A percentile compares a stretch with the other conserved stretches of the same genome.
These are phyloP conservation scores for Hortaea werneckii DNA, from an alignment of 2,329 filamentous ascomycete genomes.

Conservation along the genomic window DNA sequence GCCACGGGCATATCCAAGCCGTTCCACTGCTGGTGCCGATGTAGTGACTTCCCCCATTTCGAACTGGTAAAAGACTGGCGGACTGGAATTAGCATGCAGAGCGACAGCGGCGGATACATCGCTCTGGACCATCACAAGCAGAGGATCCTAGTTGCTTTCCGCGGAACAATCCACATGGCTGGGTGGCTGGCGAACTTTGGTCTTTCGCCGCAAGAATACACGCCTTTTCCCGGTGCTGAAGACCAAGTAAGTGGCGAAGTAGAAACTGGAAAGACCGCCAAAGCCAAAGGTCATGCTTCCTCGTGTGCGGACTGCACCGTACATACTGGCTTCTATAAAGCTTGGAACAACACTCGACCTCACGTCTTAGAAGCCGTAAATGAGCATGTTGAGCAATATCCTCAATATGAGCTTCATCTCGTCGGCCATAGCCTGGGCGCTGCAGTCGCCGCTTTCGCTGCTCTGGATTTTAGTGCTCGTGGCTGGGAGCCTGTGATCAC, in stretches of 20 bases:
- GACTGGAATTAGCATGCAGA: slow-evolving; percentile 70
- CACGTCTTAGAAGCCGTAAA: slow-evolving; percentile 59
- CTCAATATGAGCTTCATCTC: slow-evolving; percentile 62
- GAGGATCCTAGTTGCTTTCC: slow-evolving; percentile 76
- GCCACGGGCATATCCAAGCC: slow-evolving; percentile 70
- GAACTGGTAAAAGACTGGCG: slow-evolving; percentile 80
- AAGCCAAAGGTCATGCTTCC: slow-evolving; percentile 25
- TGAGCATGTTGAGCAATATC: slow-evolving; percentile 49
- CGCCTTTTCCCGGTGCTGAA: slow-evolving; percentile 61
- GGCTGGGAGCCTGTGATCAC: slow-evolving; percentile 71
- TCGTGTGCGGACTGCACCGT: slow-evolving; percentile 82
- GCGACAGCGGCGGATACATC: slow-evolving; percentile 89
- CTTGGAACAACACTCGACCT: slow-evolving; percentile 67
- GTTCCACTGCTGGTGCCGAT: slow-evolving; percentile 77
- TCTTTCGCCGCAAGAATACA: slow-evolving; percentile 79
- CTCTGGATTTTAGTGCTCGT: slow-evolving; percentile 66
- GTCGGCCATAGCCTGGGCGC: slow-evolving; percentile 90
- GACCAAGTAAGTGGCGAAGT: background rate
- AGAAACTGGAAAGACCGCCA: background rate
- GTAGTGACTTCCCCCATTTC: slow-evolving; percentile 69
- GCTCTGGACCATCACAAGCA: slow-evolving; percentile 64
- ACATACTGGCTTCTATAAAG: slow-evolving; percentile 80
- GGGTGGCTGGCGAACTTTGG: slow-evolving; percentile 87
- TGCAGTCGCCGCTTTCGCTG: slow-evolving; percentile 79
- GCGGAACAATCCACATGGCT: slow-evolving; percentile 86